Evolutionary conservation across 1,284 basidiomycete species (phyloP), one percentile per base, ranked within the genome.

Genomic region (Takashimella tepidaria): DNA sequence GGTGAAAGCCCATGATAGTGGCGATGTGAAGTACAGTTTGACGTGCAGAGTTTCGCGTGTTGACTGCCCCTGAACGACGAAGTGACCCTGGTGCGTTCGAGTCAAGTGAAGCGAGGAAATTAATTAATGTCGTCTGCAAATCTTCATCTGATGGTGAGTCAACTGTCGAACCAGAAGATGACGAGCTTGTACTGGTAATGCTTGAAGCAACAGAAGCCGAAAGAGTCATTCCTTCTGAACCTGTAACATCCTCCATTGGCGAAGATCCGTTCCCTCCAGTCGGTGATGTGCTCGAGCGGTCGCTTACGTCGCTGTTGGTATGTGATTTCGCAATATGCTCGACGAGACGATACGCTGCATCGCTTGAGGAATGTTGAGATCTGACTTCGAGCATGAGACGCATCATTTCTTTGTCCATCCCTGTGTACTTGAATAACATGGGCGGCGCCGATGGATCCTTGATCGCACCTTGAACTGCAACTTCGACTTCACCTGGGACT

Each of bases 1-100:
- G 78, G 23, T 83, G 78, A 75, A 91, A 91, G 43, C 87, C 86
- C 60, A 92, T 82, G 65, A 90, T 85, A 1, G 85, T 81, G 1
- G 93, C 87, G 31, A 98, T 79, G 72, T 98, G 95, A 5, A 98
- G 82, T 13, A 97, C 74, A 0, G 88, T 90, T 67, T 93, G 90
- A 21, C 88, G 86, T 24, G 71, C 67, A 31, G 61, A 60, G 45
- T 84, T 87, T 46, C 78, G 70, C 64, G 84, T 81, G 19, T 86
- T 89, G 57, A 91, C 76, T 3, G 83, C 83, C 80, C 64, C 49
- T 79, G 79, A 57, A 81, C 78, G 67, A 3, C 68, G 61, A n/a
- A 72, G 61, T 2, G 65, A 70, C 22, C 67, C 73, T 2, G 69
- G 72, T 2, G 63, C 60, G 41, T 63, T 51, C 48, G 62, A 63